Base-by-base conservation (phyloP, 129 eudicot genomes). In the Calendula officinalis region DNA sequence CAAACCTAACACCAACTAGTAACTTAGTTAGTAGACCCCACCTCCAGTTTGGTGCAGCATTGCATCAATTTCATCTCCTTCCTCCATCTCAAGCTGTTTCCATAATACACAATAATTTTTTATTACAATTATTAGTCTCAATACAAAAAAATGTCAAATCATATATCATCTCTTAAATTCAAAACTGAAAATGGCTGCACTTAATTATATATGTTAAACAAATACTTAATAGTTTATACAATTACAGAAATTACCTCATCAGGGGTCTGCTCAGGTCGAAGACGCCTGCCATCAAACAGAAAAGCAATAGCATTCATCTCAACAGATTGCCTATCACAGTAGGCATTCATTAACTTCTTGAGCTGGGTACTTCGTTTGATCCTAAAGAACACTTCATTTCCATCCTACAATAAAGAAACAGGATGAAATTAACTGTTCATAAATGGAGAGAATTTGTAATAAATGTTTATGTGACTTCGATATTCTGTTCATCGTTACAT, bases 341-440 rank as follows among this genome's bases (percentile, higher is more conserved):
- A 87, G 15, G 95, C 91, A 60, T 56, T 81, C 85, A 84, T 83
- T 7, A 87, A 74, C 38, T 83, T 87, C 77, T 78, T 75, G 41
- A 87, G 69, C 58, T 72, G 83, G 41, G 91, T 84, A 49, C 71
- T 81, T 38, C 95, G 82, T 68, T 87, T 87, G 75, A 84, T 84
- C 81, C 95, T 76, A 41, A 87, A 87, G 63, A 81, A 81, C 55
- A 87, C 91, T 43, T 87, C 95, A 52, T 81, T 83, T 13, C 90
- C 87, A 61, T 87, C 95, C 95, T 87, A 57, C 56, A 70, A 8
- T 3, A 46, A 1, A 53, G 39, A n/a, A 69, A 63, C 37, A 35
- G 8, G 14, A 32, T 46, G 38, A 51, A 40, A 16, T 22, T 22
- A 66, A 14, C 33, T 35, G 6, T 34, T 57, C 30, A 37, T 37